Evolutionary conservation across 177 flowering plant species (phyloP).

Genomic region (Telopea speciosissima): DNA sequence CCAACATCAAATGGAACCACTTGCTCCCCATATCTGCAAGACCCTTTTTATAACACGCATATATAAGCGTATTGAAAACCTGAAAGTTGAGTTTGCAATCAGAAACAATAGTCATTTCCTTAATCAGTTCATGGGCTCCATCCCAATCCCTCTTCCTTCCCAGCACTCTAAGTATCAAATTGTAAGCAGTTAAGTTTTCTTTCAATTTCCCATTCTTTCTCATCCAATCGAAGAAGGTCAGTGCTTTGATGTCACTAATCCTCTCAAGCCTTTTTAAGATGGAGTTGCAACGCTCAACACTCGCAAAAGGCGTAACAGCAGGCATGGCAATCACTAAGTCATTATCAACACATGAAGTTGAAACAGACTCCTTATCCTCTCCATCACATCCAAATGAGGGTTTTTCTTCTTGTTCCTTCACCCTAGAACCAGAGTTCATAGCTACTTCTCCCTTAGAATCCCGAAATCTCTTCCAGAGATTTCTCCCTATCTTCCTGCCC

Average conservation of each 20-base stretch:
- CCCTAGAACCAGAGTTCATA: slow-evolving; percentile 12
- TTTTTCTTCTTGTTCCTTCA: slow-evolving; percentile 13
- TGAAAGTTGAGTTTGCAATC: slow-evolving; percentile 42
- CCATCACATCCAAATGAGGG: slow-evolving; percentile 10
- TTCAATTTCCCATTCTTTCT: slow-evolving; percentile 57
- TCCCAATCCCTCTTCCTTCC: slow-evolving; percentile 69
- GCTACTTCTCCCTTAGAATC: slow-evolving; percentile 17
- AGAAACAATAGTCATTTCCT: slow-evolving; percentile 33
- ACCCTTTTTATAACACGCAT: slow-evolving; percentile 56
- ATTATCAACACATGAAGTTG: slow-evolving; percentile 7
- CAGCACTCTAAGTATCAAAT: slow-evolving; percentile 51
- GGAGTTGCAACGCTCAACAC: slow-evolving; percentile 46
- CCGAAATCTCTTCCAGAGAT: slow-evolving; percentile 19
- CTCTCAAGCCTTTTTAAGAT: slow-evolving; percentile 53
- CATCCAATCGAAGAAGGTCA: slow-evolving; percentile 80
- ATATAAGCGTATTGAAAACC: slow-evolving; percentile 72
- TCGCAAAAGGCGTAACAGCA: slow-evolving; percentile 30
- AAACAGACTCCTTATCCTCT: slow-evolving; percentile 2
- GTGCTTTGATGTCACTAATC: slow-evolving; percentile 33
- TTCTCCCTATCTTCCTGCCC: slow-evolving; percentile 13
- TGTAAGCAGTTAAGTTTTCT: slow-evolving; percentile 54
- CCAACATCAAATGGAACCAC: slow-evolving; percentile 80
- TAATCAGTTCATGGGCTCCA: slow-evolving; percentile 48
- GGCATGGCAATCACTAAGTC: slow-evolving; percentile 33
- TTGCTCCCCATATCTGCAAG: slow-evolving; percentile 41